phyloP scores from a whole-genome alignment of 352 stramenopile species.

The Phytophthora colocasiae region DNA sequence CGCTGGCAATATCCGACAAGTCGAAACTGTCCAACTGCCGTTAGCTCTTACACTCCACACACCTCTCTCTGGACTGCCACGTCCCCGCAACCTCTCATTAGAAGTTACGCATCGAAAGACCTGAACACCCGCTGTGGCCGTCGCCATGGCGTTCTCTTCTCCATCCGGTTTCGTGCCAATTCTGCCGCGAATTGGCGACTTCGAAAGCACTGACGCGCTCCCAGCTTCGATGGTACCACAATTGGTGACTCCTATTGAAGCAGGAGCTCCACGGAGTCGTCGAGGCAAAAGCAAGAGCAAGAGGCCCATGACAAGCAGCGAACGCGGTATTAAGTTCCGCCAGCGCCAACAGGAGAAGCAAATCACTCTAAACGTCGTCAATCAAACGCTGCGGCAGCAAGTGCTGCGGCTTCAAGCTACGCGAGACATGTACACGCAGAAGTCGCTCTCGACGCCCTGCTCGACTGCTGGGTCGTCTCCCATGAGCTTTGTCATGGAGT shows the following conservation, averaged over 20 bases:
- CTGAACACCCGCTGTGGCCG: neutral
- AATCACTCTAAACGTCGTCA: conserved; percentile 15
- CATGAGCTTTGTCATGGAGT: conserved; percentile 43
- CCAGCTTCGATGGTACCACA: conserved; percentile 1
- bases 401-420: conserved; percentile 32
- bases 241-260: neutral
- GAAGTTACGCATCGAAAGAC: too few relatives aligned
- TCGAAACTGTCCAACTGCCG: neutral
- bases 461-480: conserved; percentile 21
- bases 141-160: conserved; percentile 10
- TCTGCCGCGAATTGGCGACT: conserved; percentile 3
- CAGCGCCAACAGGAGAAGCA: conserved; percentile 34
- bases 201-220: neutral
- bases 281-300: conserved; percentile 24
- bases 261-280: neutral
- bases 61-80: neutral
- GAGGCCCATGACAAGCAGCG: conserved; percentile 32
- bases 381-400: conserved; percentile 27
- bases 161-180: conserved; percentile 21
- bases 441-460: conserved; percentile 17
- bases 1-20: neutral
- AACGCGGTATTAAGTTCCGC: conserved; percentile 42
- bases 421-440: conserved; percentile 27
- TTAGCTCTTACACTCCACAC: too few relatives aligned
- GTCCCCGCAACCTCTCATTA: neutral